Percentiles rank a stretch among this genome's conserved stretches.
Conservation (phyloP, 2,329 filamentous ascomycete species). For the Tetracladium maxilliforme region DNA sequence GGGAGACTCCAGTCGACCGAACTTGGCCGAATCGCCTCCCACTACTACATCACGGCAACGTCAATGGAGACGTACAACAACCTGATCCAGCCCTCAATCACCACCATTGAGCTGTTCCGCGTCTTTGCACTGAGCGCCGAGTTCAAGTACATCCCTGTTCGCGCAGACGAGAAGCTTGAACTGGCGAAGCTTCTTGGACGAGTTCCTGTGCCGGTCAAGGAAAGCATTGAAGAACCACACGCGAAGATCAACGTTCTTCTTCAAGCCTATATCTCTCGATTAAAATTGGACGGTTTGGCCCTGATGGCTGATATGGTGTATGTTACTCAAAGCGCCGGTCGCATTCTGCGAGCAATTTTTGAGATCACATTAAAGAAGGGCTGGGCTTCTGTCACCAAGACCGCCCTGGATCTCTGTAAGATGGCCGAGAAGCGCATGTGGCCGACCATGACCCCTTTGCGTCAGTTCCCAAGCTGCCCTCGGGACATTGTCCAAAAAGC, state of each 20-base stretch:
- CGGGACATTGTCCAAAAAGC: constrained; percentile 81
- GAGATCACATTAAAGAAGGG: constrained; percentile 97
- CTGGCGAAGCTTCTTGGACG: constrained; percentile 78
- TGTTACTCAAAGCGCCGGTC: constrained; percentile 91
- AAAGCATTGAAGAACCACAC: constrained; percentile 90
- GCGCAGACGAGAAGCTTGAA: constrained; percentile 95
- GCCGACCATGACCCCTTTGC: constrained; percentile 93
- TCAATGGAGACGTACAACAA: constrained; percentile 97
- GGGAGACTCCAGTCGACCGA: constrained; percentile 84
- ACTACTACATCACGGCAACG: constrained; percentile 94
- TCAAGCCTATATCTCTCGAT: constrained; percentile 89
- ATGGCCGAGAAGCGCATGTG: constrained; percentile 99
- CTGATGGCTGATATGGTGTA: constrained; percentile 98
- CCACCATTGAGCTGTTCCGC: constrained; percentile 89
- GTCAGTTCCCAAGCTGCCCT: constrained; percentile 75
- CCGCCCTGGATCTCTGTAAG: constrained; percentile 87
- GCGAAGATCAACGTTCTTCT: constrained; percentile 97
- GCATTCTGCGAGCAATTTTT: constrained; percentile 89
- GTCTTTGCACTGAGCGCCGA: constrained; percentile 93
- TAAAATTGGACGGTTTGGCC: constrained; percentile 86
- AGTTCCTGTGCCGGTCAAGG: constrained; percentile 93
- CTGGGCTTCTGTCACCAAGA: constrained; percentile 87
- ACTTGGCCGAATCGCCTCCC: constrained; percentile 86
- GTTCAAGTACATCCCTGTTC: constrained; percentile 97
- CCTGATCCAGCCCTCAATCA: constrained; percentile 84